Evolutionary conservation across 164 flowering plant genomes (phyloP).

Genomic region (Vitis rupestris): DNA sequence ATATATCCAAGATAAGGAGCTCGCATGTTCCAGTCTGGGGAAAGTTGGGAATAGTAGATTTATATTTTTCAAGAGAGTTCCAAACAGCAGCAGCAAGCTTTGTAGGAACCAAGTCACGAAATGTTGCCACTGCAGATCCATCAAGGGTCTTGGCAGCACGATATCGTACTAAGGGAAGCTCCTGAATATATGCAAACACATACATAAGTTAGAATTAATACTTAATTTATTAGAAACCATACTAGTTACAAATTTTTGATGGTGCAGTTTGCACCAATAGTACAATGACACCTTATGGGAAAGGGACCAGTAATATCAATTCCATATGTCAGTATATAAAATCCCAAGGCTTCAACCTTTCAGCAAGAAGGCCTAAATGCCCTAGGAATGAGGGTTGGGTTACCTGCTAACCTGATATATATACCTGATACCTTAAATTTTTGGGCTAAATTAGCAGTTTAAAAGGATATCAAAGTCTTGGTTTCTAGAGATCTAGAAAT

Average conservation of each 20-base stretch:
- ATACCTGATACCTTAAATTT: too few species aligned
- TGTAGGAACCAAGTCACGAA: conserved; percentile 63
- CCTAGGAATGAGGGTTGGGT: too few species aligned
- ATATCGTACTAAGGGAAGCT: conserved; percentile 80
- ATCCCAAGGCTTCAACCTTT: too few species aligned
- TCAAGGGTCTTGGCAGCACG: conserved; percentile 63
- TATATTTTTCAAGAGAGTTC: conserved; percentile 67
- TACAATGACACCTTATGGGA: neutral
- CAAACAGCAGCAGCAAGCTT: conserved; percentile 89
- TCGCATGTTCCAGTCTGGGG: conserved; percentile 96
- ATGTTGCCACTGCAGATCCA: conserved; percentile 42
- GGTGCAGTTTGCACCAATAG: neutral
- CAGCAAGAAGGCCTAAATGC: too few species aligned
- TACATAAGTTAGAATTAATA: neutral
- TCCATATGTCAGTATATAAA: too few species aligned
- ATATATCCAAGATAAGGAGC: conserved; percentile 87
- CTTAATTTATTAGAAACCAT: neutral
- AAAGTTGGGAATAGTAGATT: conserved; percentile 70
- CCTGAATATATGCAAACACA: conserved; percentile 40
- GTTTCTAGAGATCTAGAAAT: too few species aligned
- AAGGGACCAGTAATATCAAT: too few species aligned
- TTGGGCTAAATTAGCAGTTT: too few species aligned
- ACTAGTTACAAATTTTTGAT: neutral
- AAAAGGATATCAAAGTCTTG: too few species aligned
- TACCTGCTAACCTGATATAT: too few species aligned